Base-by-base conservation (phyloP, 371 early-diverging fungal species). In the Mucor indicus region DNA sequence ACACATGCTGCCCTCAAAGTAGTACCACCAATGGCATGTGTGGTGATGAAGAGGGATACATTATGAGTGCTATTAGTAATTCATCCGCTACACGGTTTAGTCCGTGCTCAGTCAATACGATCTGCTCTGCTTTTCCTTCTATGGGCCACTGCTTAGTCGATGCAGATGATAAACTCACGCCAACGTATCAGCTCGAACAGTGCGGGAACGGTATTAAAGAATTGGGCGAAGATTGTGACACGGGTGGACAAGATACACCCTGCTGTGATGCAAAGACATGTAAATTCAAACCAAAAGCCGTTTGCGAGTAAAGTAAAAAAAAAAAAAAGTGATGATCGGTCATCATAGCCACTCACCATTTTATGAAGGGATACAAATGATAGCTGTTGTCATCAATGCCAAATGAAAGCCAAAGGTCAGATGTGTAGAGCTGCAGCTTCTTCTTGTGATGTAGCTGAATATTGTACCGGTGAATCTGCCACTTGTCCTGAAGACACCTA, bases 171-270 rank as follows among this genome's bases (percentile, higher is more conserved):
- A 72, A 48, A 67, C 43, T 51, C 43, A 24, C 57, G 66, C 69
- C 45, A 10, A 13, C 63, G 11, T 51, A 55, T 31, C 32, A 36
- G 9, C 15, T 48, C 0, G 79, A 83, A 21, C 89, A 91, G 62
- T 97, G 98, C 60, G 98, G 98, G 12, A 96, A 98, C 63, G 97
- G 97, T 1, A 83, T 98, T 43, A 80, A 81, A 48, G 98, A 97
- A 66, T 64, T 62, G 0, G 87, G 86, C 39, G 98, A 98, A 67
- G 89, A 98, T 29, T 98, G 98, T 64, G 98, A 98, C 62, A 92
- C 95, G 49, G 93, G 91, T 10, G 81, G 83, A 5, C 45, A 67
- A 24, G 84, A 79, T n/a, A 83, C 80, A 22, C 75, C 78, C 4
- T 96, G 98, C 73, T 97, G 98, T 61, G 82, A 90, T 60, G 70